A percentile compares a stretch with the other conserved stretches of the same genome.
phyloP scores from a whole-genome alignment of 2,329 filamentous ascomycete genomes.

The Colletotrichum acutatum region DNA sequence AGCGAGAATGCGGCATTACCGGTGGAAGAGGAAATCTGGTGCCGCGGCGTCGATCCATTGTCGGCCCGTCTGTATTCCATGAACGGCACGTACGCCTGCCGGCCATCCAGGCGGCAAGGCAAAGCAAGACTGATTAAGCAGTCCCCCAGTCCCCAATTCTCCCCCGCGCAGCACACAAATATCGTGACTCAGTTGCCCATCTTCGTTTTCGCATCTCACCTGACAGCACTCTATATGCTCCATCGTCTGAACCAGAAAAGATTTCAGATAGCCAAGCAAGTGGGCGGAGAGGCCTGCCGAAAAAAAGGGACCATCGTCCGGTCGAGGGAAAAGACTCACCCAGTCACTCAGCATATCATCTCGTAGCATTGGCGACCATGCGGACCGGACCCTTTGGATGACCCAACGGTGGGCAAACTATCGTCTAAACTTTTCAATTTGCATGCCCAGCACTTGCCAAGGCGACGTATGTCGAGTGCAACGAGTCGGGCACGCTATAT shows the following conservation, averaged over 20 bases:
- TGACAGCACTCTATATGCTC: slow-evolving; percentile 25
- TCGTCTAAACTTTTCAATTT: slow-evolving; percentile 16
- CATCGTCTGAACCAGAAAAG: slow-evolving; percentile 5
- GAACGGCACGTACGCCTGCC: background rate
- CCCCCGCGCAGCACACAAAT: background rate
- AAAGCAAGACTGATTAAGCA: slow-evolving; percentile 2
- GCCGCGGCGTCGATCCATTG: background rate
- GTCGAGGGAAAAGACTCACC: background rate
- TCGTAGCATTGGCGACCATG: background rate
- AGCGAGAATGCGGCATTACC: background rate
- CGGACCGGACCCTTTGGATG: background rate
- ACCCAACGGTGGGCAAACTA: background rate
- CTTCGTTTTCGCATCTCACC: slow-evolving; percentile 7
- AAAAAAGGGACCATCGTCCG: slow-evolving; percentile 1
- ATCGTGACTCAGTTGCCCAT: slow-evolving; percentile 30
- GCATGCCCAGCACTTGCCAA: slow-evolving; percentile 16
- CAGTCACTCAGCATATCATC: background rate
- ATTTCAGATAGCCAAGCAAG: slow-evolving; percentile 4
- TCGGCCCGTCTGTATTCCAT: background rate
- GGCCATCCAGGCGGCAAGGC: too few species aligned
- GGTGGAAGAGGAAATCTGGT: background rate
- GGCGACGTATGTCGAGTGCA: background rate
- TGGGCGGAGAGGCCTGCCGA: background rate
- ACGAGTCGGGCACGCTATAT: background rate
- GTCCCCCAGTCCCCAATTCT: too few species aligned